phyloP scores from a whole-genome alignment of 148 eudicot species.

The Arctostaphylos glauca region DNA sequence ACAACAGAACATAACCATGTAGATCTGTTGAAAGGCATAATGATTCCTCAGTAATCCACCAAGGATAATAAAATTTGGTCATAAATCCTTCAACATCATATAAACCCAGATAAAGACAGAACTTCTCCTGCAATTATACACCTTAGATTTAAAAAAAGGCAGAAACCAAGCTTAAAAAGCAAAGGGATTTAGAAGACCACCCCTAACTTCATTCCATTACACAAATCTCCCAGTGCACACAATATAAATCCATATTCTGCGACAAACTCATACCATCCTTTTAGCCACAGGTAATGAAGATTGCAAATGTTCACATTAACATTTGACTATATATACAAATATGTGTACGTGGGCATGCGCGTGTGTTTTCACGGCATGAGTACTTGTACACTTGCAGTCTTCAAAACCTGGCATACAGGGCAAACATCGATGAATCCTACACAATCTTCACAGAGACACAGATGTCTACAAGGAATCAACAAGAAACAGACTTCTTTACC shows the following conservation, averaged over 20 bases:
- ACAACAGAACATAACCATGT: no score
- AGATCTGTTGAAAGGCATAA: no score
- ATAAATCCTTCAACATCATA: no score
- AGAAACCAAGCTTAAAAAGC: not conserved
- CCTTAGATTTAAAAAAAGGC: not conserved
- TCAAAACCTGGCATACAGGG: constrained; percentile 41
- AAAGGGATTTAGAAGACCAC: not conserved
- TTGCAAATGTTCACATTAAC: constrained; percentile 14
- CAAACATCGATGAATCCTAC: constrained; percentile 32
- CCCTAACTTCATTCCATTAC: not conserved
- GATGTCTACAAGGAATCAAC: constrained; percentile 50
- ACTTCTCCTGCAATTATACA: not conserved
- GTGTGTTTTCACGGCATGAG: constrained; percentile 29
- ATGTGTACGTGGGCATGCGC: not conserved
- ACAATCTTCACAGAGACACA: constrained; percentile 49
- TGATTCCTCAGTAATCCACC: no score
- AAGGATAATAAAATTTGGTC: no score
- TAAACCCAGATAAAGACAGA: not conserved
- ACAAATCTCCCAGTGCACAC: not conserved
- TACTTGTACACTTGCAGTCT: constrained; percentile 37
- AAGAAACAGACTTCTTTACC: constrained; percentile 34
- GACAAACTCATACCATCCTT: not conserved
- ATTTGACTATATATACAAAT: not conserved
- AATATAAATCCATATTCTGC: not conserved
- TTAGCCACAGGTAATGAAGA: constrained; percentile 8